These are phyloP conservation scores for Solanum microdontum DNA, from an alignment of 257 asterid genomes.

Conservation along the genomic window DNA sequence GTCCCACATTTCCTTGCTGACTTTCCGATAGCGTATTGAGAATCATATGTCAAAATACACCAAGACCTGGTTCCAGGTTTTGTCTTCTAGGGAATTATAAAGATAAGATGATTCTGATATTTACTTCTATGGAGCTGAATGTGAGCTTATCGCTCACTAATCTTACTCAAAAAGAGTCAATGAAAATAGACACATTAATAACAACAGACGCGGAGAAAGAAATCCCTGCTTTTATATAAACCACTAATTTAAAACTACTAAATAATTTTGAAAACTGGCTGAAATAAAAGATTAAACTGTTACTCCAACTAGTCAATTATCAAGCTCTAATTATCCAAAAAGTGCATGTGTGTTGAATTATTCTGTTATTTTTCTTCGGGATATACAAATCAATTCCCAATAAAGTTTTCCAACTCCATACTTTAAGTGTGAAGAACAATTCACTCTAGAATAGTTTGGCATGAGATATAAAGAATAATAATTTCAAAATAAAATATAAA, in stretches of 20 bases:
- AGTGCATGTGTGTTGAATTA: background rate
- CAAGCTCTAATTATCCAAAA: background rate
- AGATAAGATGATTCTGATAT: too few species aligned
- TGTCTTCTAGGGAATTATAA: too few species aligned
- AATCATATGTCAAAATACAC: too few species aligned
- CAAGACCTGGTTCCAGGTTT: rapidly evolving
- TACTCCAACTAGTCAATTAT: background rate
- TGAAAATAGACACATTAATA: too few species aligned
- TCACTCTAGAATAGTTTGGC: background rate
- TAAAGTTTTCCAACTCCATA: too few species aligned
- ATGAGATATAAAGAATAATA: background rate
- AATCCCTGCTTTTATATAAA: background rate
- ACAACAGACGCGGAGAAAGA: background rate
- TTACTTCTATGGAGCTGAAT: too few species aligned
- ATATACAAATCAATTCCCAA: background rate
- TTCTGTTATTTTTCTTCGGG: background rate
- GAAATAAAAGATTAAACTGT: background rate
- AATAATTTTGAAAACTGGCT: background rate
- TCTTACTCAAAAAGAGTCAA: too few species aligned
- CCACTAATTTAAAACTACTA: background rate
- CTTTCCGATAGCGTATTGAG: too few species aligned
- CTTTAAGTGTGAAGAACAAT: background rate
- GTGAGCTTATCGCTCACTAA: too few species aligned
- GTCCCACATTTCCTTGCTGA: too few species aligned
- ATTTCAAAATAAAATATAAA: background rate